These are phyloP conservation scores for Ophiognomonia clavigignenti-juglandacearum DNA, from an alignment of 2,329 filamentous ascomycete species.

Conservation along the genomic window DNA sequence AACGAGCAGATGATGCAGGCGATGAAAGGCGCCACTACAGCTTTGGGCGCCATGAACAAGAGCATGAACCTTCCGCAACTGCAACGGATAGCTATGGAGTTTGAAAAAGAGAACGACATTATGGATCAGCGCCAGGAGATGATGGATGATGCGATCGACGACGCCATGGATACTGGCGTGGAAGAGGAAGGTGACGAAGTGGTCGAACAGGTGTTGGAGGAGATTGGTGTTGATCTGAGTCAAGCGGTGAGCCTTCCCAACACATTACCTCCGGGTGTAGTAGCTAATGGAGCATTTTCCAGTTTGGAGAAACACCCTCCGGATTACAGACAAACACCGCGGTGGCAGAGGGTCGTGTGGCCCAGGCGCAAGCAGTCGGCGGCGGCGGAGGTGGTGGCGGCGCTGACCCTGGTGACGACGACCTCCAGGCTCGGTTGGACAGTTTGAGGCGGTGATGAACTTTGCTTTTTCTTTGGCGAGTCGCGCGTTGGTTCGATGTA, in stretches of 20 bases:
- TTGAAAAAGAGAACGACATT: slow-evolving; percentile 96
- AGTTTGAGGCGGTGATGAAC: slow-evolving; percentile 61
- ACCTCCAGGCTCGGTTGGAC: slow-evolving; percentile 88
- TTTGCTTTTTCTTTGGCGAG: background rate
- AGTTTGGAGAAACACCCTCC: slow-evolving; percentile 90
- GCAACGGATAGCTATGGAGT: slow-evolving; percentile 97
- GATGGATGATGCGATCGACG: slow-evolving; percentile 99
- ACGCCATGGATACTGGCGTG: slow-evolving; percentile 83
- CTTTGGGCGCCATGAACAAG: slow-evolving; percentile 93
- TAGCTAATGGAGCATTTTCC: slow-evolving; percentile 24
- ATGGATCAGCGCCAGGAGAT: slow-evolving; percentile 99
- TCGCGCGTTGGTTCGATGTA: too few species aligned
- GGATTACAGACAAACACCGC: slow-evolving; percentile 72
- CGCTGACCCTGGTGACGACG: slow-evolving; percentile 70
- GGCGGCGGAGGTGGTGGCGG: slow-evolving; percentile 50
- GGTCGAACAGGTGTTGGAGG: slow-evolving; percentile 92
- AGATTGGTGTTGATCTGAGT: slow-evolving; percentile 91
- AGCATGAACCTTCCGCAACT: slow-evolving; percentile 96
- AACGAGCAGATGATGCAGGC: slow-evolving; percentile 99
- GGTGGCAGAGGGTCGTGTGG: slow-evolving; percentile 71
- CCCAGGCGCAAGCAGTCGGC: slow-evolving; percentile 85
- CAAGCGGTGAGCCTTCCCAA: slow-evolving; percentile 63
- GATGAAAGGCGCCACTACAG: slow-evolving; percentile 94
- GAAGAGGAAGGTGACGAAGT: slow-evolving; percentile 97
- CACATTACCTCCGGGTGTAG: background rate